Evolutionary conservation across 345 rosid species (phyloP), one percentile per base, ranked within the genome.

Genomic region (Camelina sativa): DNA sequence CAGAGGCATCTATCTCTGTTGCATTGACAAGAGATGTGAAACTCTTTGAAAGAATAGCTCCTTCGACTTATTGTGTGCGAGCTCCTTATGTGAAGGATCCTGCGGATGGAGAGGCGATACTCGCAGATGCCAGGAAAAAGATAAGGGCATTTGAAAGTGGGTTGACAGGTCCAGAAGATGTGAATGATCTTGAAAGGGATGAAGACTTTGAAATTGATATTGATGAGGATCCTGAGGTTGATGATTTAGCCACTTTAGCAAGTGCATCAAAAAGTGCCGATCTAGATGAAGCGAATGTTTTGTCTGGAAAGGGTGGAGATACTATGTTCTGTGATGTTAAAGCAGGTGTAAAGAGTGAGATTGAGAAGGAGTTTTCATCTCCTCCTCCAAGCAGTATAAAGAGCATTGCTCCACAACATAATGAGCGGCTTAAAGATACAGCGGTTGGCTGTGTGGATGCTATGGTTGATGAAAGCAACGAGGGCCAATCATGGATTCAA

Each of bases 1-100:
- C 99, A 8, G 99, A 96, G 86, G 99, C 99, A 63, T 96, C 99
- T 43, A 96, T 96, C 67, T 96, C 99, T 56, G 99, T 96, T 80
- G 99, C 99, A 38, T 79, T 96, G 84, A 96, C 99, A 12, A 92
- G 99, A 87, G 99, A 96, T 83, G 85, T 89, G 75, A 96, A 96
- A 79, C 99, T 96, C 81, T 96, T 96, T 55, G 99, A 96, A 86
- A 88, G 99, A 84, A 88, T 92, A 78, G 99, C 99, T 76, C 99
- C 99, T 76, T 96, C 99, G 35, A 96, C 99, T 23, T 96, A 96
- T 80, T 88, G 98, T 86, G 84, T 92, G 68, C 89, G 98, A 57
- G 82, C 89, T 73, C 88, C 97, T 76, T 96, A 86, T 78, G 87
- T 96, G 76, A 96, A 92, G 85, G 95, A 92, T 82, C 99, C 97